Base-by-base conservation (phyloP, 176 grass and related monocot species). In the Coix lacrymajobi region DNA sequence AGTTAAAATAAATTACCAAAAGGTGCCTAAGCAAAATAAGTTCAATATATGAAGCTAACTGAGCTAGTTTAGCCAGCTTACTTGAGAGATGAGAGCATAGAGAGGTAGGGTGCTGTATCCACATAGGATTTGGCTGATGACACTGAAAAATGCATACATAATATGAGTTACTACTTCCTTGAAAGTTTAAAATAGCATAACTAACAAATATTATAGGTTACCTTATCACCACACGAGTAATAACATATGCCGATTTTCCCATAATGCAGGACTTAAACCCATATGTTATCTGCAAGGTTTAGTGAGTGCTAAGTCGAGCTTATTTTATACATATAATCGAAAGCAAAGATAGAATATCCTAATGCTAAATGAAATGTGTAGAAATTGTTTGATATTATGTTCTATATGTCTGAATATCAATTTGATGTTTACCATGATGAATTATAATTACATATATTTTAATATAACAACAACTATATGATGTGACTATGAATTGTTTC, bases 71-170 rank as follows among this genome's bases (percentile, higher is more conserved):
- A 71, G 39, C 31, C 49, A 25, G 77, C 87, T 86, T 79, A 98
- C 95, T 81, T 98, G 95, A 32, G 95, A 94, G 11, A 98, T 65
- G 44, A 98, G 82, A 30, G 92, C 95, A 17, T 98, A 98, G 12
- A 98, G 88, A 17, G 95, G 95, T 19, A 98, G 75, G 20, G 90
- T 92, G 82, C 79, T 93, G 11, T 98, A 95, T 51, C 87, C 85
- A 8, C 92, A 98, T 20, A 93, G 51, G 10, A 98, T 4, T 68
- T 94, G 94, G 26, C 80, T 83, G 41, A 94, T 15, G 30, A 92
- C 83, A 78, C 92, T 97, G 78, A 56, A 72, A 72, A 85, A 0
- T 8, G 73, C 16, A 54, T 13, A 49, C 39, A 85, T 20, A n/a
- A 25, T 8, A 77, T 56, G 22, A 33, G 7, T 32, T 1, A 2